phyloP scores from a whole-genome alignment of 2,329 filamentous ascomycete genomes.

The Raffaelea arxii region DNA sequence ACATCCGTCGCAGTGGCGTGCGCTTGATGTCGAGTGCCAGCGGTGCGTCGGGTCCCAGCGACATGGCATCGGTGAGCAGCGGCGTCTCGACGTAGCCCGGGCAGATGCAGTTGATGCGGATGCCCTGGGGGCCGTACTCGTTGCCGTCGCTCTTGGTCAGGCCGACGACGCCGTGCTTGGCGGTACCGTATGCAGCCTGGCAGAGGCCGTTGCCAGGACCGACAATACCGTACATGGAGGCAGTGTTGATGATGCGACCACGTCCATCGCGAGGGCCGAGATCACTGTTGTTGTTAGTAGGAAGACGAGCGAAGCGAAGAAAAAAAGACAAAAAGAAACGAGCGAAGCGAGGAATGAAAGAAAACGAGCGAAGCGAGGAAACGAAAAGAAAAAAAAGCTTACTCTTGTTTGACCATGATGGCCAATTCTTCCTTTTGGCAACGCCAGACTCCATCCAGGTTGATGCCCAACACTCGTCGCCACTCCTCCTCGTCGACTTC shows the following conservation, averaged over 20 bases:
- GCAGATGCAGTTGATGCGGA: constrained; percentile 53
- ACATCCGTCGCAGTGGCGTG: constrained; percentile 38
- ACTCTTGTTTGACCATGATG: constrained; percentile 42
- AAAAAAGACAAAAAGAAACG: too few species aligned
- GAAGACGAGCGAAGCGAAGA: too few species aligned
- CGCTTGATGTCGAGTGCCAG: constrained; percentile 29
- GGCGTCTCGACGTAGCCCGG: constrained; percentile 27
- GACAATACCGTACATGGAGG: constrained; percentile 41
- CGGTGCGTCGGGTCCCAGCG: constrained; percentile 16
- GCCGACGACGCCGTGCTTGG: constrained; percentile 42
- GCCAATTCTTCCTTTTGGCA: constrained; percentile 43
- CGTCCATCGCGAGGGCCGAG: constrained; percentile 27
- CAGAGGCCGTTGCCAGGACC: constrained; percentile 24
- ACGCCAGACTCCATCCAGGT: constrained; percentile 47
- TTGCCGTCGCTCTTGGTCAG: constrained; percentile 44
- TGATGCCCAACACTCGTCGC: constrained; percentile 38
- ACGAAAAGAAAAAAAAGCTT: too few species aligned
- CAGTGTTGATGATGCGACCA: constrained; percentile 44
- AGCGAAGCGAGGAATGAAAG: too few species aligned
- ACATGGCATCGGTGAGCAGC: constrained; percentile 12
- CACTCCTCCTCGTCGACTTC: constrained; percentile 37
- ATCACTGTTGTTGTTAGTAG: too few species aligned
- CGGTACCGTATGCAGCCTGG: constrained; percentile 37
- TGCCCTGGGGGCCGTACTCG: constrained; percentile 37
- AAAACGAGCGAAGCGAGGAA: too few species aligned